These are phyloP conservation scores for Begonia fuchsioides DNA, from an alignment of 306 rosid species.

Conservation along the genomic window DNA sequence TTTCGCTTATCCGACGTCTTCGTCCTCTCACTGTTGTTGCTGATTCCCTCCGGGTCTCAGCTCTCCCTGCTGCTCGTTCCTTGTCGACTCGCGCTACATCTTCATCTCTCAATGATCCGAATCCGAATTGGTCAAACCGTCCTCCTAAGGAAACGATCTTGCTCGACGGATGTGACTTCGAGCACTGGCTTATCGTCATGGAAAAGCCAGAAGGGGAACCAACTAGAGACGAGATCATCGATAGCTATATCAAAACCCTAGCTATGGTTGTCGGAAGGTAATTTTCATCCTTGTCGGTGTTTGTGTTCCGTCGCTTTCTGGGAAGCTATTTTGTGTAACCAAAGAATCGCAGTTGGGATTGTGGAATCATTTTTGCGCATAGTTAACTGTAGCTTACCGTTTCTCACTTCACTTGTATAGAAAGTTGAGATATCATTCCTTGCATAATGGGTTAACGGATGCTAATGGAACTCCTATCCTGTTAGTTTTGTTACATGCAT, in stretches of 20 bases:
- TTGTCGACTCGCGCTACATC: constrained; percentile 63
- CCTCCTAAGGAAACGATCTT: constrained; percentile 79
- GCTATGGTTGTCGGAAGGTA: background rate
- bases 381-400: background rate
- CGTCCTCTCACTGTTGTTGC: constrained; percentile 40
- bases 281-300: no score
- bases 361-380: background rate
- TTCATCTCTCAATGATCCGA: constrained; percentile 70
- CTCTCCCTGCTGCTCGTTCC: constrained; percentile 8
- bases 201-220: constrained; percentile 41
- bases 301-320: no score
- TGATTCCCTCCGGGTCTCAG: constrained; percentile 7
- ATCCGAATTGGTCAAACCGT: constrained; percentile 78
- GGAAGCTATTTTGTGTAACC: no score
- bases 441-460: no score
- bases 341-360: background rate
- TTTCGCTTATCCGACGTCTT: constrained; percentile 35
- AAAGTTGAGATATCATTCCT: background rate
- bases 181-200: constrained; percentile 85
- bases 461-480: no score
- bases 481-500: no score
- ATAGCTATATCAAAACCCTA: background rate
- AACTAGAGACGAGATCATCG: background rate
- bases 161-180: constrained; percentile 84
- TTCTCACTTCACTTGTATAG: background rate